phyloP scores from a whole-genome alignment of 768 basidiomycete genomes.

The Lactarius quietus region DNA sequence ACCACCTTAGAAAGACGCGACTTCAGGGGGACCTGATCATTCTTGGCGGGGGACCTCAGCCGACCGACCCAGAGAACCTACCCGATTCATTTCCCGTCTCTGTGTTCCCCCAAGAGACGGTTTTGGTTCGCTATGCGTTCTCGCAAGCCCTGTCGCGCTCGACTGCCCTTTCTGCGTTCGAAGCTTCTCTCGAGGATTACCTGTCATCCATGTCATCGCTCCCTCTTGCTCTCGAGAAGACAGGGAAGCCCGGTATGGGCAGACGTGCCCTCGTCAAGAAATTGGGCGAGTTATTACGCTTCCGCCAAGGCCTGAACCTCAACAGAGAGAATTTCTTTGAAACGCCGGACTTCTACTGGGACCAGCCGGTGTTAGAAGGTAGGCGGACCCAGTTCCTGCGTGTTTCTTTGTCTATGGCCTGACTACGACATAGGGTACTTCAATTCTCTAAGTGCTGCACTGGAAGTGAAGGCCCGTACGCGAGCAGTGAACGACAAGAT shows the following conservation, averaged over 20 bases:
- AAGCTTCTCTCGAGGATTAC: conserved; percentile 78
- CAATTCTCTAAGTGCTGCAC: conserved; percentile 75
- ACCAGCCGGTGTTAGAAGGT: conserved; percentile 88
- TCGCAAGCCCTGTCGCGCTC: conserved; percentile 90
- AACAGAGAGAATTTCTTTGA: conserved; percentile 87
- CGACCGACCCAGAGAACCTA: conserved; percentile 49
- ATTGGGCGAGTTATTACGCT: conserved; percentile 86
- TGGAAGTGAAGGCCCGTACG: conserved; percentile 83
- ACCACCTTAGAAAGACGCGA: conserved; percentile 61
- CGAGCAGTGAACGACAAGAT: conserved; percentile 88
- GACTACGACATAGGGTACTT: conserved; percentile 58
- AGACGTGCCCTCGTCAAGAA: conserved; percentile 86
- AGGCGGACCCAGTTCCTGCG: conserved; percentile 25
- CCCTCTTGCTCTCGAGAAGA: conserved; percentile 70
- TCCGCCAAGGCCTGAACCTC: conserved; percentile 88
- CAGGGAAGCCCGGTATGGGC: conserved; percentile 79
- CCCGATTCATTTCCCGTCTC: conserved; percentile 46
- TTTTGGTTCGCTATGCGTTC: conserved; percentile 86
- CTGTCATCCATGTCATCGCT: conserved; percentile 77
- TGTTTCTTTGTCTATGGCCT: conserved; percentile 1
- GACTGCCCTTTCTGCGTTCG: conserved; percentile 82
- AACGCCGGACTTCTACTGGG: conserved; percentile 92
- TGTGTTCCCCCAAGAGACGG: conserved; percentile 61
- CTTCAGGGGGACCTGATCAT: conserved; percentile 92
- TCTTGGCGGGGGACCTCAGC: conserved; percentile 63